These are phyloP conservation scores for Zygotorulaspora sp. DNA, from an alignment of 805 yeast species.

Conservation along the genomic window DNA sequence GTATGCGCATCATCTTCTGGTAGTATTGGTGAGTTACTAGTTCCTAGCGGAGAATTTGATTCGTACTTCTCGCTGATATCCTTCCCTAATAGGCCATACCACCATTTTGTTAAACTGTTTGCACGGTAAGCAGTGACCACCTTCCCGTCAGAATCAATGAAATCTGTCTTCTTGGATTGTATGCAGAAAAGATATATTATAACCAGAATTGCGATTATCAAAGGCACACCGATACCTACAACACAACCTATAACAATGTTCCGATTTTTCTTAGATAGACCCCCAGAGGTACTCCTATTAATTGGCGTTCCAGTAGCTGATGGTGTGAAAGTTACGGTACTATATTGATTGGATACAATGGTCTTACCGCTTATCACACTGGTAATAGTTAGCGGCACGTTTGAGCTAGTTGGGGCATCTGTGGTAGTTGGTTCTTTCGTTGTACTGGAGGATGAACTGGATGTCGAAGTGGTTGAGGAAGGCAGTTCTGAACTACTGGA, in stretches of 20 bases:
- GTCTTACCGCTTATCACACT: constrained; percentile 35
- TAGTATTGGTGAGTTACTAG: constrained; percentile 10
- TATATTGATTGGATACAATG: constrained; percentile 30
- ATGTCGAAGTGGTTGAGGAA: constrained; percentile 7
- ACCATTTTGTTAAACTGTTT: constrained; percentile 30
- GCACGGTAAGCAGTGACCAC: constrained; percentile 35
- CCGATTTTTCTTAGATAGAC: constrained; percentile 46
- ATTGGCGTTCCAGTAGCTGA: constrained; percentile 21
- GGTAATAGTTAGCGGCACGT: constrained; percentile 21
- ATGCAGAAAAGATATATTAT: constrained; percentile 31
- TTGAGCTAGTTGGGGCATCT: constrained; percentile 6
- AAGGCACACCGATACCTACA: constrained; percentile 67
- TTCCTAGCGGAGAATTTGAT: constrained; percentile 23
- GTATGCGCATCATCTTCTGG: constrained; percentile 11
- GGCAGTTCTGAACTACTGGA: constrained; percentile 6
- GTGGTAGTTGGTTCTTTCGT: constrained; percentile 3
- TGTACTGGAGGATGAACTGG: constrained; percentile 6
- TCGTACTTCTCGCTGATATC: constrained; percentile 22
- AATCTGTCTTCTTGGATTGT: constrained; percentile 31
- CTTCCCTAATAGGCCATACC: constrained; percentile 32
- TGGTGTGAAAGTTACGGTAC: constrained; percentile 33
- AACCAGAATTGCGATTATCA: constrained; percentile 32
- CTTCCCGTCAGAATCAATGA: constrained; percentile 37
- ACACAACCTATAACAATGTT: constrained; percentile 63
- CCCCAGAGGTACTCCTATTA: constrained; percentile 22